Evolutionary conservation across 2,329 filamentous ascomycete genomes (phyloP).

Genomic region (Exserohilum rostratum): DNA sequence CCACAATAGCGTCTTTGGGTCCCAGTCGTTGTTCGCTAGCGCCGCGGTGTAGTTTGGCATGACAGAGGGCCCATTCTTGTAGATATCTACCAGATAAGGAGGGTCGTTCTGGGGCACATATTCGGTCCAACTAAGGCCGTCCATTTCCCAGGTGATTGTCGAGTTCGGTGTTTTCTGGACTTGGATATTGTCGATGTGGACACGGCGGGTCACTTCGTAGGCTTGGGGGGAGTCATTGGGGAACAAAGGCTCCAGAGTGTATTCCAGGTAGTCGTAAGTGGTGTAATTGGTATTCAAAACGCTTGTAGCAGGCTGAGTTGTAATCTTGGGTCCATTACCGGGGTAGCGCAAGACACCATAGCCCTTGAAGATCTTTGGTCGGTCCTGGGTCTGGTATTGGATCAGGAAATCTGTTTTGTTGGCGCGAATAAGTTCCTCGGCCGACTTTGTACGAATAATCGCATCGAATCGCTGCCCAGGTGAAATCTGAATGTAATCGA

Average conservation of each 20-base stretch:
- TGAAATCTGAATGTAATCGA: conserved; percentile 61
- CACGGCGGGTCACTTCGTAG: conserved; percentile 44
- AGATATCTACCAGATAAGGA: conserved; percentile 62
- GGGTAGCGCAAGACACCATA: conserved; percentile 57
- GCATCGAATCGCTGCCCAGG: conserved; percentile 67
- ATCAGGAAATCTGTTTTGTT: conserved; percentile 52
- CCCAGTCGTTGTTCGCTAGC: conserved; percentile 59
- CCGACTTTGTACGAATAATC: conserved; percentile 60
- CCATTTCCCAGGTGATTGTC: conserved; percentile 31
- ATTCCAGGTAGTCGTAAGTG: conserved; percentile 48
- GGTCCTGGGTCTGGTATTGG: conserved; percentile 59
- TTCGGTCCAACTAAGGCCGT: conserved; percentile 31
- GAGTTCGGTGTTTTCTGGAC: conserved; percentile 22
- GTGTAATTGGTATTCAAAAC: conserved; percentile 42
- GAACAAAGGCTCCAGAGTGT: conserved; percentile 43
- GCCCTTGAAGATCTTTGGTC: conserved; percentile 53
- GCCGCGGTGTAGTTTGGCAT: conserved; percentile 62
- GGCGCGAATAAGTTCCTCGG: conserved; percentile 48
- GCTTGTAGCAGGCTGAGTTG: conserved; percentile 18
- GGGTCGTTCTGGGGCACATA: conserved; percentile 15
- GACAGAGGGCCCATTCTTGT: conserved; percentile 52
- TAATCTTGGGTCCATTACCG: conserved; percentile 5
- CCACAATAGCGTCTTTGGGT: conserved; percentile 58
- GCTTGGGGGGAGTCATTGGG: conserved; percentile 42
- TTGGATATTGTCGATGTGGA: conserved; percentile 37